phyloP scores from a whole-genome alignment of 2,329 filamentous ascomycete genomes.

The Blastomyces parvus region DNA sequence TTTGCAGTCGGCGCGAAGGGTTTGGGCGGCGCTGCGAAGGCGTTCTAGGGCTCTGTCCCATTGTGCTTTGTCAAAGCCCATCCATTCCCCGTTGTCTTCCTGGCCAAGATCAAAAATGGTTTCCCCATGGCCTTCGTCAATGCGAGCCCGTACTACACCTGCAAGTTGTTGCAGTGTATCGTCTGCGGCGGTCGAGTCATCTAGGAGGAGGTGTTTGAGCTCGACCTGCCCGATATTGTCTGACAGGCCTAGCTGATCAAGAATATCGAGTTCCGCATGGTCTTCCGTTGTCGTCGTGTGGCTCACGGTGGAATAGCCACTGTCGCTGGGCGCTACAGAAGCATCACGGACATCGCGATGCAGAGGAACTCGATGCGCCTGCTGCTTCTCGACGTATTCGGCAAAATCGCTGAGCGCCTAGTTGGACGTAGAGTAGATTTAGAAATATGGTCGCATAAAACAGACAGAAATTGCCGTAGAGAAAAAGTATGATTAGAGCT shows the following conservation, averaged over 20 bases:
- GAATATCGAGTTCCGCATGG: constrained; percentile 80
- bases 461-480: neutral
- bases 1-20: constrained; percentile 62
- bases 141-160: constrained; percentile 55
- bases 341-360: constrained; percentile 22
- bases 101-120: constrained; percentile 84
- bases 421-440: neutral
- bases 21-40: constrained; percentile 55
- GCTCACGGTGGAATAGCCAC: constrained; percentile 32
- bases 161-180: constrained; percentile 54
- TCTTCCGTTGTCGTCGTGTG: constrained; percentile 45
- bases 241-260: constrained; percentile 65
- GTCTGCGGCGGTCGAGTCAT: constrained; percentile 45
- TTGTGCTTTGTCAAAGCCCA: constrained; percentile 63
- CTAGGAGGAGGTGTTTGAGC: constrained; percentile 66
- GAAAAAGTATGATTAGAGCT: neutral
- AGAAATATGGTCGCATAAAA: neutral
- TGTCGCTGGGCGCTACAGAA: constrained; percentile 32
- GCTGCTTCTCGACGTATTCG: constrained; percentile 94
- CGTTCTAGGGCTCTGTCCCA: constrained; percentile 65
- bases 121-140: constrained; percentile 81
- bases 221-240: constrained; percentile 54
- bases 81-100: constrained; percentile 79
- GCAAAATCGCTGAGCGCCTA: constrained; percentile 88
- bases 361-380: constrained; percentile 46